These are phyloP conservation scores for Xylaria sp. DNA, from an alignment of 2,329 filamentous ascomycete genomes.

Conservation along the genomic window DNA sequence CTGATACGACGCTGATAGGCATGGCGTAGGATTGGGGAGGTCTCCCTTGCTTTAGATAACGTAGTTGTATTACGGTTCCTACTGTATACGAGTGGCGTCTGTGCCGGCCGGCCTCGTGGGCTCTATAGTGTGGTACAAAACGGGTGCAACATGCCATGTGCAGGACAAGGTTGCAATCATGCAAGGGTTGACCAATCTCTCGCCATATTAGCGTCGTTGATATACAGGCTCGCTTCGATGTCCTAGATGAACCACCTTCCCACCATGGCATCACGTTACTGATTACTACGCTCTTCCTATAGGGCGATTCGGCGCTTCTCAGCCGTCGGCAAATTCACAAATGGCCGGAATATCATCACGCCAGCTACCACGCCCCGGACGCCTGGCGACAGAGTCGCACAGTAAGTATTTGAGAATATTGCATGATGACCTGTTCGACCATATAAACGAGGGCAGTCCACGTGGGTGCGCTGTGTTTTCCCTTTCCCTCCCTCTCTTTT, in stretches of 20 bases:
- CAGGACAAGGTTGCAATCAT: constrained; percentile 21
- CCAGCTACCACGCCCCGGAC: background rate
- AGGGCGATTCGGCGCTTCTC: constrained; percentile 4
- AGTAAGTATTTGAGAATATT: constrained; percentile 8
- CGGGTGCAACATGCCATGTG: constrained; percentile 16
- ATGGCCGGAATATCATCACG: background rate
- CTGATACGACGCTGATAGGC: background rate
- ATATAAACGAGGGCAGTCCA: background rate
- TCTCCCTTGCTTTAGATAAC: background rate
- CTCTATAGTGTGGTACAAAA: constrained; percentile 1
- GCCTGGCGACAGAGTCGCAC: background rate
- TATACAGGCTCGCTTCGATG: background rate
- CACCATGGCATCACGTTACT: background rate
- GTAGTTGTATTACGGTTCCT: too few species aligned
- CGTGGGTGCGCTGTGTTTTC: background rate
- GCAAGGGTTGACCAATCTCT: constrained; percentile 7
- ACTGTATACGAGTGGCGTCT: background rate
- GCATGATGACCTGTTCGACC: background rate
- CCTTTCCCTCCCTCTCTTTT: background rate
- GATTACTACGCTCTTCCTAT: background rate
- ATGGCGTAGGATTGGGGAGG: background rate
- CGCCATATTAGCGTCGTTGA: constrained; percentile 7
- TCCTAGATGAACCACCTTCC: constrained; percentile 5
- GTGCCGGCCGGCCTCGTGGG: background rate
- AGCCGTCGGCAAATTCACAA: background rate